A percentile compares a stretch with the other conserved stretches of the same genome.
These are phyloP conservation scores for Aegilops speltoides DNA, from an alignment of 176 grass and related monocot genomes.

Conservation along the genomic window DNA sequence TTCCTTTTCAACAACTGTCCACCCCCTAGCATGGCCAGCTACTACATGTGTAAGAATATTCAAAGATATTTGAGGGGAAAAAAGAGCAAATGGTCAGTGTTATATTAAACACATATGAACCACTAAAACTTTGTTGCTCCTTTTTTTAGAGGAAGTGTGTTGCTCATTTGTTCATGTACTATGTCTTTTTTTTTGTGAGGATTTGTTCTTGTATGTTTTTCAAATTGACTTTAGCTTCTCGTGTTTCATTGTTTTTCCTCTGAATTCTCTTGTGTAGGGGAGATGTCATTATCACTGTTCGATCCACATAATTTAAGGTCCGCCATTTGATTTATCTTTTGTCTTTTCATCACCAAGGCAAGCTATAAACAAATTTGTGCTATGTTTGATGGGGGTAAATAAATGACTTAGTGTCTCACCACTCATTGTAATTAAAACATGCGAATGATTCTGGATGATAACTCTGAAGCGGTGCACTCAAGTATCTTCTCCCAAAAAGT, in stretches of 20 bases:
- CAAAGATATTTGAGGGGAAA: background rate
- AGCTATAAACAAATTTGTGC: background rate
- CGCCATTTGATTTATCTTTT: background rate
- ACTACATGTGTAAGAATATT: background rate
- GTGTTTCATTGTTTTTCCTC: conserved; percentile 7
- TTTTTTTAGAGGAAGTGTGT: background rate
- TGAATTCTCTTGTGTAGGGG: background rate
- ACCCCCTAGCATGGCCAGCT: background rate
- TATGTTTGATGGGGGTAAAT: background rate
- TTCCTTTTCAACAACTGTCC: conserved; percentile 17
- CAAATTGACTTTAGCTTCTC: background rate
- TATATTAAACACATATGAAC: background rate
- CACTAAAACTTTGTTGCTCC: background rate
- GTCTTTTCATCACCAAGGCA: background rate
- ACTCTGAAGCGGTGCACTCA: background rate
- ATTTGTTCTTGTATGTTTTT: background rate
- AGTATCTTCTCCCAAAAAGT: background rate
- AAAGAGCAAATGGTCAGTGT: background rate
- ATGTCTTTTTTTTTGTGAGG: background rate
- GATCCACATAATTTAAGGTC: background rate
- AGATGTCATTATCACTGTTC: background rate
- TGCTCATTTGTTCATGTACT: background rate
- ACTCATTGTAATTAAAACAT: background rate
- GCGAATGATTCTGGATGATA: background rate
- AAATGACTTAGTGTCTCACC: background rate